Base-by-base conservation (phyloP, 371 early-diverging fungal species). In the Mortierella sp. region DNA sequence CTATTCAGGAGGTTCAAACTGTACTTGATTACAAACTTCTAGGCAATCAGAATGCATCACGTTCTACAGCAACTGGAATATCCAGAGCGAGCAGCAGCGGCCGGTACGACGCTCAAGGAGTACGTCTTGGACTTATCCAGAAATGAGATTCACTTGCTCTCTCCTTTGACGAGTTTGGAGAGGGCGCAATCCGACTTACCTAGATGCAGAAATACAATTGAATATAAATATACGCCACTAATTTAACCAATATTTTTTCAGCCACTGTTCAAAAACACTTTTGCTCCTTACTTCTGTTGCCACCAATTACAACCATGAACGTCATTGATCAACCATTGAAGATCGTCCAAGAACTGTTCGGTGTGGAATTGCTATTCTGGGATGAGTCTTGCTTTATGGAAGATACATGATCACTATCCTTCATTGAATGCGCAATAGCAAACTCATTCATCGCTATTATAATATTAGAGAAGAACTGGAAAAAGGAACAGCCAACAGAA, bases 401-500 rank as follows among this genome's bases (percentile, higher is more conserved):
- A 36, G 36, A 33, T 43, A 43, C 45, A 10, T 32, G 24, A 28
- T 57, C 58, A 19, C 28, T 2, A 32, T 28, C 0, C 2, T 38
- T 21, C 33, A 9, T n/a, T 59, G 60, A 21, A 38, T 16, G 11
- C n/a, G 58, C 21, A 33, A 40, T 15, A 59, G 21, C 38, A 38
- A 57, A 24, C n/a, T 36, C 33, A 7, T 64, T 58, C 15, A 60
- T n/a, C 33, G 22, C 10, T 43, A 19, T 33, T 36, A 32, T 38
- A 21, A 28, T 50, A 3, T 4, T 70, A 79, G 79, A 57, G 50
- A 74, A 70, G 64, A 79, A 79, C 70, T 79, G 79, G 79, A 79
- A 70, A 13, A 48, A 47, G 58, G 65, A 22, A 16, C 67, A 67
- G n/a, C 32, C 69, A 3, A 45, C 47, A 3, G 79, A 79, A 19